phyloP scores from a whole-genome alignment of 73 alveolate genomes.

The Paramecium bursaria region DNA sequence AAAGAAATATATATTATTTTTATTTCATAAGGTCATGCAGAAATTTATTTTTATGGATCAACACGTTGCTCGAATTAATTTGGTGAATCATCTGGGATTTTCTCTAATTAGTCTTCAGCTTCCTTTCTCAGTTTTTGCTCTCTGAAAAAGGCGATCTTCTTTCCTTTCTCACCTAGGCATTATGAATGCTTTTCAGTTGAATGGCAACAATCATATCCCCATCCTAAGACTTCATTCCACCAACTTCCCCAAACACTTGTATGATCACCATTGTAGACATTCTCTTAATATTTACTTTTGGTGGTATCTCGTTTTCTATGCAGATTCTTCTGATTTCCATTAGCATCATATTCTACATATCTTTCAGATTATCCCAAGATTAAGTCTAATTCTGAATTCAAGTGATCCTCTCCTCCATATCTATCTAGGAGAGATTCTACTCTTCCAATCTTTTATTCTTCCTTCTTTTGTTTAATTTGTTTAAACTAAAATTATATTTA shows the following conservation, averaged over 20 bases:
- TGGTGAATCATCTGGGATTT: too few species aligned
- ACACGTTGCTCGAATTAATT: too few species aligned
- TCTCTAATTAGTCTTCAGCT: too few species aligned
- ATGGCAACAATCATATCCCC: conserved; percentile 49
- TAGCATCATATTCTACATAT: too few species aligned
- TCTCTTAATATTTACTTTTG: conserved; percentile 8
- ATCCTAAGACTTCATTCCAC: background rate
- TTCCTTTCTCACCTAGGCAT: conserved; percentile 16
- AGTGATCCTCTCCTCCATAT: conserved; percentile 86
- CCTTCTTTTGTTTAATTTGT: conserved; percentile 72
- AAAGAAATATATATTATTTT: too few species aligned
- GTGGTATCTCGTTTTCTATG: too few species aligned
- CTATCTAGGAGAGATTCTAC: conserved; percentile 70
- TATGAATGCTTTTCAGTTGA: background rate
- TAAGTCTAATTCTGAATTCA: conserved; percentile 10
- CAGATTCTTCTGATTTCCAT: too few species aligned
- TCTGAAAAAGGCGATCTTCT: background rate
- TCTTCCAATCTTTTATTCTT: conserved; percentile 70
- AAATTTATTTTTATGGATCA: too few species aligned
- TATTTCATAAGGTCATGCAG: too few species aligned
- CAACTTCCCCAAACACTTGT: conserved; percentile 35
- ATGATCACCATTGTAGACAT: background rate
- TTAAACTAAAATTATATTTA: conserved; percentile 56
- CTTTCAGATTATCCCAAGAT: conserved; percentile 19
- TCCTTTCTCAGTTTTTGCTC: background rate